Conservation (phyloP, 306 rosid genomes). For the Cicer arietinum region DNA sequence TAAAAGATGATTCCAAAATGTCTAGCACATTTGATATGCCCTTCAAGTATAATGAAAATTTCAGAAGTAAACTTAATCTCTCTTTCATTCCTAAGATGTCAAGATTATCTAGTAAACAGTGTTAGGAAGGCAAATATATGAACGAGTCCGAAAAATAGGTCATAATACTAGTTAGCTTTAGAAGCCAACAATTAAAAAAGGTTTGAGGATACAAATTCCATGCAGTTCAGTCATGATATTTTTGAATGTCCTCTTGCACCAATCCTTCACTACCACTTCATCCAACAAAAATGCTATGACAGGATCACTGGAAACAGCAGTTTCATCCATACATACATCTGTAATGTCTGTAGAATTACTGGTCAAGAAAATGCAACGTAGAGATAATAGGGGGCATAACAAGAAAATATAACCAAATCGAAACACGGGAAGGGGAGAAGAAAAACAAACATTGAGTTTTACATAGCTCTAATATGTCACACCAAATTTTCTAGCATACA, state of each 20-base stretch:
- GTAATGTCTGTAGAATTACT: slow-evolving; percentile 75
- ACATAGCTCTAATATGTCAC: slow-evolving; percentile 26
- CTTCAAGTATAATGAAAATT: slow-evolving; percentile 68
- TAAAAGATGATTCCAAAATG: slow-evolving; percentile 86
- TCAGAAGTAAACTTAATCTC: slow-evolving; percentile 68
- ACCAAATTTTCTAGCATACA: slow-evolving; percentile 3
- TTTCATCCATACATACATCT: slow-evolving; percentile 98
- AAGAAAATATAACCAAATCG: slow-evolving; percentile 2
- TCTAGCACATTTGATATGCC: slow-evolving; percentile 91
- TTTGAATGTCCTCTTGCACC: slow-evolving; percentile 92
- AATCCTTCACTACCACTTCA: slow-evolving; percentile 99
- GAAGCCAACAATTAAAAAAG: slow-evolving; percentile 38
- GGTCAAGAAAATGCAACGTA: slow-evolving; percentile 63
- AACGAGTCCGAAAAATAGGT: slow-evolving; percentile 1
- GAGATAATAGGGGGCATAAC: neutral
- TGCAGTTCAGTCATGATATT: slow-evolving; percentile 71
- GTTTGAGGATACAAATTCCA: slow-evolving; percentile 82
- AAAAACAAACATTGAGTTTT: slow-evolving; percentile 9
- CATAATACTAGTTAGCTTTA: slow-evolving; percentile 30
- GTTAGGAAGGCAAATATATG: slow-evolving; percentile 49
- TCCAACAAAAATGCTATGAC: slow-evolving; percentile 97
- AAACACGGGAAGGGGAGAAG: neutral
- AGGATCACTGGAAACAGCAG: slow-evolving; percentile 98
- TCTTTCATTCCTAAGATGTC: slow-evolving; percentile 58
- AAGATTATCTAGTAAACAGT: slow-evolving; percentile 65